Conservation (phyloP, 2,329 filamentous ascomycete species). For the Ceratocystis lukuohia region DNA sequence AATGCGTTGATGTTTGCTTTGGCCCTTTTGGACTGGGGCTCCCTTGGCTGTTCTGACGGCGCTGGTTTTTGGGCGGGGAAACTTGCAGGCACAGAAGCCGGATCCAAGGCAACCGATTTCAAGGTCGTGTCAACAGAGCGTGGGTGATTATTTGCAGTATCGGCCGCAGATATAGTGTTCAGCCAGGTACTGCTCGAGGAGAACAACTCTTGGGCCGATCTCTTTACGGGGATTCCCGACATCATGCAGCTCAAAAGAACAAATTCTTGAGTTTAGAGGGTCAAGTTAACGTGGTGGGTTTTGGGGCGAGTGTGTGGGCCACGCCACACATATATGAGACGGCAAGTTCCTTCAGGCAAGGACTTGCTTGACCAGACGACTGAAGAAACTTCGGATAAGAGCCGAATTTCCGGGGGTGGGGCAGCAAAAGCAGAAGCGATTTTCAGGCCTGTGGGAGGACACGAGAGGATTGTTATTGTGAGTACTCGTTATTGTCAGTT, state of each 20-base stretch:
- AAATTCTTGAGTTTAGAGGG: not conserved
- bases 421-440: not conserved
- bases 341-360: not conserved
- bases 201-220: slow-evolving; percentile 6
- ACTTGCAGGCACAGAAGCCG: not conserved
- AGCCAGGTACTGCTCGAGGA: not conserved
- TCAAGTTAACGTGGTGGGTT: not conserved
- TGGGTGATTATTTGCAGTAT: not conserved
- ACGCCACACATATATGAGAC: not conserved
- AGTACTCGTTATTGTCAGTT: no score
- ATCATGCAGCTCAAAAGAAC: not conserved
- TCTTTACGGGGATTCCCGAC: slow-evolving; percentile 12
- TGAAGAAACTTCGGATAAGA: not conserved
- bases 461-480: no score
- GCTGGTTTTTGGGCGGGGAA: not conserved
- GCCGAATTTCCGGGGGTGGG: not conserved
- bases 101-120: not conserved
- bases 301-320: not conserved
- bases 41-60: not conserved
- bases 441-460: not conserved
- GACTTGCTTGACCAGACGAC: not conserved
- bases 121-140: not conserved
- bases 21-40: slow-evolving; percentile 7
- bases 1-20: slow-evolving; percentile 32
- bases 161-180: not conserved